Base-by-base conservation (phyloP, 2,329 filamentous ascomycete genomes). In the Trichoderma simmonsii region DNA sequence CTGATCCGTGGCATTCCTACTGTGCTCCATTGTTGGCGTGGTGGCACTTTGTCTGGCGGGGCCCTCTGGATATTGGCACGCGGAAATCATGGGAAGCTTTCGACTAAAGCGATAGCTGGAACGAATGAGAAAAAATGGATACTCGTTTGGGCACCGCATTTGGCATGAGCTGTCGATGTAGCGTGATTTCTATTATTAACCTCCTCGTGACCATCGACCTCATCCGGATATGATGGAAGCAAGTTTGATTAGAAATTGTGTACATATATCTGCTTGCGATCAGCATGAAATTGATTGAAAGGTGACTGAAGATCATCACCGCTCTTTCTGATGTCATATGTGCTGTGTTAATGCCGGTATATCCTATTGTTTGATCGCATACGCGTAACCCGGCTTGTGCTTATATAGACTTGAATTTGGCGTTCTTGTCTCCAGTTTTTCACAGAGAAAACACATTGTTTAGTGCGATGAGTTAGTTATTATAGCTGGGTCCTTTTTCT, bases 121-220 rank as follows among this genome's bases (percentile, higher is more conserved):
- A n/a, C 51, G 64, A 59, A 59, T 67, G 48, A 24, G 26, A 43
- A 59, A 26, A 21, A 18, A 11, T 21, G 14, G 36, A 43, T 67
- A 4, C 14, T 43, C 24, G 12, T 57, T 3, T 39, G 26, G 12
- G 43, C 32, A 18, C 64, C 64, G 51, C 34, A 59, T 67, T 67
- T 21, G 64, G 64, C 7, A 67, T 59, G 11, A 65, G 2, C 3
- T 30, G 51, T 30, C 2, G 18, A 30, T 67, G 64, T 11, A 61
- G 56, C 26, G 39, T 65, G 32, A 65, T 67, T 67, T 36, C 32
- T 43, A 59, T 67, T 43, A 43, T 67, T 43, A 59, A 67, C 7
- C 28, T 21, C 64, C 64, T 67, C 64, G 64, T 67, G 64, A 67
- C 64, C 64, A 43, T 65, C 4, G 61, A 48, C 48, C 15, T 56